Conservation (phyloP, 2,329 filamentous ascomycete species). For the Trichophyton benhamiae region DNA sequence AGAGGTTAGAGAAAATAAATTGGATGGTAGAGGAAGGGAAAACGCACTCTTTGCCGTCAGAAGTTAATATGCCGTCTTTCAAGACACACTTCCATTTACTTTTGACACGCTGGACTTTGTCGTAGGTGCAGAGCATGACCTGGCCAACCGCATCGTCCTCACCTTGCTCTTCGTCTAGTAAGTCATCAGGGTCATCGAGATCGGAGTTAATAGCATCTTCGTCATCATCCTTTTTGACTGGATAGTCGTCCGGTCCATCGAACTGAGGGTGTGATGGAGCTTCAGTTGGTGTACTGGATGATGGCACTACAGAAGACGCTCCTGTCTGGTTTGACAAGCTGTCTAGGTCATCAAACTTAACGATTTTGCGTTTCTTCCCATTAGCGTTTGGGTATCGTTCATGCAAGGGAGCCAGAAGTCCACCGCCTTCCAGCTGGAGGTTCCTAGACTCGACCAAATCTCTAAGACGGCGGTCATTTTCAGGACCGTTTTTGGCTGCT, state of each 20-base stretch:
- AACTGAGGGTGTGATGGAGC: constrained; percentile 34
- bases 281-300: constrained; percentile 11
- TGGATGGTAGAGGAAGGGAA: not conserved
- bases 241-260: constrained; percentile 43
- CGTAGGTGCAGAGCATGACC: constrained; percentile 98
- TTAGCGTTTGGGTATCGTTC: constrained; percentile 26
- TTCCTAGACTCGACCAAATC: constrained; percentile 32
- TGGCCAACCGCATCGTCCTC: constrained; percentile 73
- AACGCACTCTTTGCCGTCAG: constrained; percentile 74
- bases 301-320: constrained; percentile 3
- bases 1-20: not conserved
- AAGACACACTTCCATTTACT: constrained; percentile 99
- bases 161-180: constrained; percentile 69
- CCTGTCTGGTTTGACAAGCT: constrained; percentile 1
- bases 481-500: constrained; percentile 23
- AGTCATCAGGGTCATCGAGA: constrained; percentile 86
- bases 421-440: constrained; percentile 34
- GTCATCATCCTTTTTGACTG: constrained; percentile 47
- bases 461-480: constrained; percentile 30
- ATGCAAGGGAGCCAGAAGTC: constrained; percentile 33
- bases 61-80: constrained; percentile 89
- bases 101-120: constrained; percentile 98
- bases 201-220: constrained; percentile 98
- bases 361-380: constrained; percentile 28
- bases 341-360: constrained; percentile 6